Evolutionary conservation across 164 flowering plant genomes (phyloP), one percentile per base, ranked within the genome.

Genomic region (Paratinospora sagittata): DNA sequence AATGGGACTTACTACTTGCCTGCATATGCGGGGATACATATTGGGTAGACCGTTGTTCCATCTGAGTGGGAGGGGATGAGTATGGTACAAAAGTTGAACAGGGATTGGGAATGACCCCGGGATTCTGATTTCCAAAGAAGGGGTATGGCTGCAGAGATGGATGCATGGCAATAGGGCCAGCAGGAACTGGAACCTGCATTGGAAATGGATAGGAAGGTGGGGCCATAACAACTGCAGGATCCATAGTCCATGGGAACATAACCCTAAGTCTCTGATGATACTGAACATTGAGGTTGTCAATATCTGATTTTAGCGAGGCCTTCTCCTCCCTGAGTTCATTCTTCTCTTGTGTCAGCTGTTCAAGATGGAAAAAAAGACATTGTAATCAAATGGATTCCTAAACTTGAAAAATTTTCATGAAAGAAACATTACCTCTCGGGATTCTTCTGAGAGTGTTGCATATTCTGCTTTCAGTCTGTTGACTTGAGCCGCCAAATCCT

Each of bases 251-350:
- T 17, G 99, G 97, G 70, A 67, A 89, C 81, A 86, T 81, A 62
- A 85, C 76, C 79, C 94, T 82, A 65, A 86, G 23, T 77, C 92
- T 83, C 76, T 92, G 97, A 72, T 89, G 96, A 81, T 86, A 89
- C 74, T 92, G 97, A 64, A 69, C 71, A 75, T 84, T 87, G 69
- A 95, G 91, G 67, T 78, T 87, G 52, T 92, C 97, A 37, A 91
- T 85, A 63, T 91, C 97, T 19, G 96, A 85, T 75, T 88, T 92
- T 30, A 92, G 78, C 30, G 92, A 80, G 23, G 84, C 81, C 83
- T 95, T 95, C 84, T 95, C 99, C 82, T 92, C 98, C 79, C 89
- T 83, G 36, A 92, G 94, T 72, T 95, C 97, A 74, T 89, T 95
- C 79, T 95, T 95, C 87, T 95, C 99, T 73, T 89, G 97, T 8